phyloP scores from a whole-genome alignment of 129 eudicot genomes.

The Flaveria linearis region DNA sequence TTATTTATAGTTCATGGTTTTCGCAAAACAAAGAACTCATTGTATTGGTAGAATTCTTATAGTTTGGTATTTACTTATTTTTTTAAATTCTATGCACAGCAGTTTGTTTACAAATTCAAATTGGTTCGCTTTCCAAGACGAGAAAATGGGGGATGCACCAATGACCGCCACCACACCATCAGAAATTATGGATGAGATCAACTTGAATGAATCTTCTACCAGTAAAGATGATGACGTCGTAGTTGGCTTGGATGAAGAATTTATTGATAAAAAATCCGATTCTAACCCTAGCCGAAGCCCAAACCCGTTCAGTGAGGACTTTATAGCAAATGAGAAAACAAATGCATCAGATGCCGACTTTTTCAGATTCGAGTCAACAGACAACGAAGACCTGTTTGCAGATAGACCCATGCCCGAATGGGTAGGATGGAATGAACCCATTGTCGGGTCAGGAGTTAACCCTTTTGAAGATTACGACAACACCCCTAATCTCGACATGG shows the following conservation, averaged over 20 bases:
- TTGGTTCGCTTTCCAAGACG: constrained; percentile 95
- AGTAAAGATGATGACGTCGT: constrained; percentile 85
- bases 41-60: no score
- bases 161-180: constrained; percentile 49
- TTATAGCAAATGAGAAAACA: constrained; percentile 14
- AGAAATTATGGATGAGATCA: constrained; percentile 16
- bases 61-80: neutral
- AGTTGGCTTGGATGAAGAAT: constrained; percentile 81
- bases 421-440: constrained; percentile 67
- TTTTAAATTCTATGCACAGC: constrained; percentile 18
- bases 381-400: constrained; percentile 58
- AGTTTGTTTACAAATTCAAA: constrained; percentile 94
- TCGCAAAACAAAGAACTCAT: no score
- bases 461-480: constrained; percentile 64
- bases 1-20: neutral
- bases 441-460: constrained; percentile 44
- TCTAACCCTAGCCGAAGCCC: constrained; percentile 29
- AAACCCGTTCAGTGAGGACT: constrained; percentile 26
- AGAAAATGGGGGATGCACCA: constrained; percentile 46
- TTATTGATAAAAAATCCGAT: constrained; percentile 27
- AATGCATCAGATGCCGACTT: constrained; percentile 20
- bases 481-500: constrained; percentile 26
- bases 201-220: constrained; percentile 27
- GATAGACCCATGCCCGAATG: constrained; percentile 78
- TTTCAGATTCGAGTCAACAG: constrained; percentile 16